Evolutionary conservation across 1,284 basidiomycete species (phyloP).

Genomic region (Malassezia yamatoensis): DNA sequence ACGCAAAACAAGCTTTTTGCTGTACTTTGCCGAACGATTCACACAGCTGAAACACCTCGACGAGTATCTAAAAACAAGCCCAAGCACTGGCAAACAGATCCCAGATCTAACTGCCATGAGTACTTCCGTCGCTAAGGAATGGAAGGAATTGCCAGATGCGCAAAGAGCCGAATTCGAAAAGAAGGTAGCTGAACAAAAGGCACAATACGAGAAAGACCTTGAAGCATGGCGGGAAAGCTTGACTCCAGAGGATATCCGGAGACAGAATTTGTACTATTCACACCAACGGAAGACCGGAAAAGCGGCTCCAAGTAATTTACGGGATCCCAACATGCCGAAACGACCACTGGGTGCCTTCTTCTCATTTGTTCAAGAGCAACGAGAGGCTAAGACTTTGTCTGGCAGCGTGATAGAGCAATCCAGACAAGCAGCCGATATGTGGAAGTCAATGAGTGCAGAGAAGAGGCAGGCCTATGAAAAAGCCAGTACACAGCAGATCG

Average conservation of each 20-base stretch:
- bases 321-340: constrained; percentile 36
- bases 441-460: constrained; percentile 26
- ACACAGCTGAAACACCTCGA: constrained; percentile 25
- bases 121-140: constrained; percentile 29
- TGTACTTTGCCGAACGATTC: constrained; percentile 34
- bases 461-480: constrained; percentile 33
- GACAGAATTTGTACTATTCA: constrained; percentile 36
- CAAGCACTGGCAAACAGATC: constrained; percentile 25
- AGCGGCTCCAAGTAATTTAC: constrained; percentile 24
- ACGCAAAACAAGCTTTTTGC: constrained; percentile 26
- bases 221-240: constrained; percentile 31
- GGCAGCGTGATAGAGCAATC: constrained; percentile 23
- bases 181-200: constrained; percentile 26
- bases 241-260: constrained; percentile 38
- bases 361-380: constrained; percentile 31
- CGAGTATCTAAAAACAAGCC: constrained; percentile 25
- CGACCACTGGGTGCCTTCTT: constrained; percentile 34
- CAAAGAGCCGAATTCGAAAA: constrained; percentile 24
- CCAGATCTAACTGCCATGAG: constrained; percentile 28
- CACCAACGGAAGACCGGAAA: constrained; percentile 34
- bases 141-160: constrained; percentile 23
- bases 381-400: constrained; percentile 19
- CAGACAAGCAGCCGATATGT: constrained; percentile 25
- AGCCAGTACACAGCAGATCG: constrained; percentile 20
- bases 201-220: constrained; percentile 29